Base-by-base conservation (phyloP, 2,329 filamentous ascomycete genomes). In the Epichloe glyceriae region DNA sequence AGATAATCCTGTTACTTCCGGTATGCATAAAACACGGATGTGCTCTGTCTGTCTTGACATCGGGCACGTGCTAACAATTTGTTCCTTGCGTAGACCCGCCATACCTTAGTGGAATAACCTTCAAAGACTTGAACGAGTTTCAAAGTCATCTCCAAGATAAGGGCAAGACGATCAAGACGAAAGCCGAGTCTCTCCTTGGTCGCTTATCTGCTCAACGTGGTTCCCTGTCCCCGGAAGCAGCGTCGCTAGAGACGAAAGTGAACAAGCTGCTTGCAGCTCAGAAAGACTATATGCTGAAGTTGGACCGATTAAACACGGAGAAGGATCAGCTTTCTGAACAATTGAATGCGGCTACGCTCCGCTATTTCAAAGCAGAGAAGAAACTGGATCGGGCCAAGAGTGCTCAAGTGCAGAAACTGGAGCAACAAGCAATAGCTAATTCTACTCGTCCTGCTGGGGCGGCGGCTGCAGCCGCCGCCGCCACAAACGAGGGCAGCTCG, bases 321-420 rank as follows among this genome's bases (percentile, higher is more conserved):
- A 94, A 93, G 60, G 85, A 94, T 50, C 82, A 87, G 58, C 74
- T 95, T 3, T 88, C 88, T 45, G 86, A 93, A 61, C 85, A 91
- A 55, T 74, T 97, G 19, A 91, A 97, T 63, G 84, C 81, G 35
- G 93, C 91, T 15, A 95, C 89, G 5, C 74, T 95, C 53, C 81
- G 93, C 56, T 97, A 95, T 62, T 88, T 97, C 72, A 87, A 94
- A 58, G 93, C 93, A 0, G 93, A 98, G 66, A 94, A 95, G 72
- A 93, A 89, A 64, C 74, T 97, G 49, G 93, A 98, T 64, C 82
- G 93, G 42, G 80, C 85, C 22, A 91, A 88, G 67, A 98, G 93
- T 63, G 72, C 82, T 15, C 89, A 95, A 52, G 89, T 96, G 1
- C 86, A 90, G 54, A 95, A 95, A 64, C 70, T 98, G 53, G 93